Evolutionary conservation across 192 early-diverging fungal species (phyloP).

Genomic region (Fimicolochytrium jonesii): DNA sequence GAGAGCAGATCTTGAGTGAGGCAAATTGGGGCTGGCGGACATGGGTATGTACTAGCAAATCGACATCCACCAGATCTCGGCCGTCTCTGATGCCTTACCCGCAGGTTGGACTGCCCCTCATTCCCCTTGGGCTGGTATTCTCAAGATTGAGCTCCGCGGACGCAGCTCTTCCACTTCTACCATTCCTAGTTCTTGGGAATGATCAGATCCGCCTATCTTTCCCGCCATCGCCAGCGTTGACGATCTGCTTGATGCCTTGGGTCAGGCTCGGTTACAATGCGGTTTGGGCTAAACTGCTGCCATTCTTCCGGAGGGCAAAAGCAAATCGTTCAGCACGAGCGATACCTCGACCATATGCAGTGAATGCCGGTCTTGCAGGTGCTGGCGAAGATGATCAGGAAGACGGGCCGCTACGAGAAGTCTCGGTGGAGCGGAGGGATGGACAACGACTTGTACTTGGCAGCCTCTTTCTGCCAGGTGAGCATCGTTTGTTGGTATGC

Average conservation of each 20-base stretch:
- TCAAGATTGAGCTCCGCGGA: conserved; percentile 28
- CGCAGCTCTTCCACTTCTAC: conserved; percentile 32
- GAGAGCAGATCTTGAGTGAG: conserved; percentile 27
- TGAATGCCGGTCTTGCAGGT: background rate
- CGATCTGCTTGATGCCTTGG: conserved; percentile 40
- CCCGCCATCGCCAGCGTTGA: conserved; percentile 34
- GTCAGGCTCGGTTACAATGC: conserved; percentile 14
- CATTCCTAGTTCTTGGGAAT: conserved; percentile 30
- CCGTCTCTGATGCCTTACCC: background rate
- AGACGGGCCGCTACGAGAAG: no score
- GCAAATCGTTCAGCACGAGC: no score
- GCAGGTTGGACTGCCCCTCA: conserved; percentile 33
- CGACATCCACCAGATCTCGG: background rate
- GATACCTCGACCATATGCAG: background rate
- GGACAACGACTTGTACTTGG: conserved; percentile 25
- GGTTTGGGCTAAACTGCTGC: background rate
- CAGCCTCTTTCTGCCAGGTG: conserved; percentile 21
- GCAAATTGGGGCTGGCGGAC: conserved; percentile 23
- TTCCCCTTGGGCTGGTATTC: conserved; percentile 33
- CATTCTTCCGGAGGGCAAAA: no score
- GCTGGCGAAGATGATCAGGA: conserved; percentile 6
- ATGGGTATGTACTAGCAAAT: conserved; percentile 4
- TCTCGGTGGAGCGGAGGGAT: conserved; percentile 1
- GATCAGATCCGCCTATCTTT: conserved; percentile 27
- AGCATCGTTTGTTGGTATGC: background rate